Evolutionary conservation across 2,329 filamentous ascomycete genomes (phyloP), one percentile per base, ranked within the genome.

Genomic region (Aspergillus texensis): DNA sequence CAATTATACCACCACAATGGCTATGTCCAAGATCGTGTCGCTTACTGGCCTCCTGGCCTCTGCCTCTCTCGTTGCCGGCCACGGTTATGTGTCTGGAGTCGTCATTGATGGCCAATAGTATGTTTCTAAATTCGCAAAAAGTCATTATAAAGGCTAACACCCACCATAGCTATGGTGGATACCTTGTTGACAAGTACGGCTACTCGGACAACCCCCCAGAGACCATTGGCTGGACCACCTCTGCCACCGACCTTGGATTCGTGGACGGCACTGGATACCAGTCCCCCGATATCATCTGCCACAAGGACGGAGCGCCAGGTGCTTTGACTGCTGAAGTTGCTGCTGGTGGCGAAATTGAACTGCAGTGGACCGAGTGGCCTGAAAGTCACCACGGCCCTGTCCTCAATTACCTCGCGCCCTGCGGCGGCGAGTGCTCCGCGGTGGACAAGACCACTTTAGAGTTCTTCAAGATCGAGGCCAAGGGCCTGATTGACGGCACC

Each of bases 361-460:
- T 91, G 55, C 81, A 85, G 68, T 91, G 89, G 89, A 85, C 81
- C 61, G 78, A 80, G 24, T 91, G 89, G 89, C 88, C 88, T 16
- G 81, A 84, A 2, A 84, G 82, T 30, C 86, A 91, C 78, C 81
- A 88, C 63, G 86, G 86, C 2, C 88, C 88, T 10, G 82, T 90
- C 66, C 81, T 90, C 67, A 84, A 83, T 72, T 90, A 89, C 79
- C 79, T 90, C 2, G 88, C 88, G 56, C 79, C 80, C 57, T 88
- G 85, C 76, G 74, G 81, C 55, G 85, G 82, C 24, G 81, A 86
- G 72, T 89, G 85, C 73, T 79, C 81, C 52, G 73, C 75, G 0
- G 84, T 83, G 63, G 82, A 85, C 73, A 84, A 85, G 72, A 76
- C 73, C 2, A 73, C 76, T 1, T 80, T 89, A 39, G 74, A 84